Base-by-base conservation (phyloP, 768 basidiomycete species). In the Crepidotus variabilis region DNA sequence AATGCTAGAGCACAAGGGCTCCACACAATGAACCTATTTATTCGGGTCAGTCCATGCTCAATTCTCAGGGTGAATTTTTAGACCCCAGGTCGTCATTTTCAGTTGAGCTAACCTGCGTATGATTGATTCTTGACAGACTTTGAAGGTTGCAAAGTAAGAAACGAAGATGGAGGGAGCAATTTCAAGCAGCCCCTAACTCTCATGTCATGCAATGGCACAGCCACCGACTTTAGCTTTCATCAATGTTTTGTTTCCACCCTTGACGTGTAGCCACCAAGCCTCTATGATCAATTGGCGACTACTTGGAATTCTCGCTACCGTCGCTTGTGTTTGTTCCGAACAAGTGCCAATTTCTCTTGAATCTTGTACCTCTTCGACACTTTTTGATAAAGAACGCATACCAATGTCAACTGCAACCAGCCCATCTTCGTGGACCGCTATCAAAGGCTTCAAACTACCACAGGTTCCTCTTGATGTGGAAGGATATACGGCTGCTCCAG, bases 401-500 rank as follows among this genome's bases (percentile, higher is more conserved):
- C 39, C 39, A 43, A 43, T 43, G 39, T 11, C 39, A 28, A 8
- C 4, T 43, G 18, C 39, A 3, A 43, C 14, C 39, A 43, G 39
- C 39, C 39, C 39, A 20, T 3, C 39, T 16, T 43, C 39, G 5
- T 43, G 39, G 39, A 43, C 4, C 47, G 28, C 47, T 39, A 13
- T 47, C 3, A 8, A 14, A 43, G 48, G 11, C 22, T 50, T 55
- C 33, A 46, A 47, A 34, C 32, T 33, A 36, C 74, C 74, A 5
- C 77, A 78, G 59, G 71, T 74, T 24, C 77, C 78, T 13, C 65
- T 90, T 16, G 84, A 90, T 51, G 82, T 84, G 0, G 75, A 84
- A 21, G 70, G 70, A 7, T 91, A 91, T 64, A 81, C 84, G 2
- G 65, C 74, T 33, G 78, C 84, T 0, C 88, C 88, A 1, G 56